Evolutionary conservation across 148 eudicot genomes (phyloP).

Genomic region (Spergularia bocconei): DNA sequence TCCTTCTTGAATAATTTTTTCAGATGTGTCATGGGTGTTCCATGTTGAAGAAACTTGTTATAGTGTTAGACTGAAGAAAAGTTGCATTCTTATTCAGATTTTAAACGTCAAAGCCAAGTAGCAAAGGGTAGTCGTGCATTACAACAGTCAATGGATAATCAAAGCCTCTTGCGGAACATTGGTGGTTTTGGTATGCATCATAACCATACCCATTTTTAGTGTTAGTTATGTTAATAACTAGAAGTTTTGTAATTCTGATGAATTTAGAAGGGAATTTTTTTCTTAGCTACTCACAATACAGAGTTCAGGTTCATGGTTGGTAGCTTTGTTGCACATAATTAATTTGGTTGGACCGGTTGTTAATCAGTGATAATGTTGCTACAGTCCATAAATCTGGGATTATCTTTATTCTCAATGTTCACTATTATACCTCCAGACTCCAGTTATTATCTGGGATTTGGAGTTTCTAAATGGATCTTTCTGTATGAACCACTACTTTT

Average conservation of each 20-base stretch:
- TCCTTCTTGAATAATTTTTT: not conserved
- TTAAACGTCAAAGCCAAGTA: not conserved
- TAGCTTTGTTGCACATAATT: not conserved
- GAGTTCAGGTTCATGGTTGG: not conserved
- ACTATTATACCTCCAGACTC: not conserved
- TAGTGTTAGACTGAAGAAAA: not conserved
- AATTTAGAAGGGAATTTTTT: not conserved
- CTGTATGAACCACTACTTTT: not conserved
- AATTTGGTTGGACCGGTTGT: not conserved
- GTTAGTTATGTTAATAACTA: not conserved
- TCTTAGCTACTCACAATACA: not conserved
- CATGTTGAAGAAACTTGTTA: not conserved
- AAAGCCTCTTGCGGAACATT: not conserved
- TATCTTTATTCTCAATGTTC: not conserved
- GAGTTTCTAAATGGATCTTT: not conserved
- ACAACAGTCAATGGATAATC: not conserved
- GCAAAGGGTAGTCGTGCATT: not conserved
- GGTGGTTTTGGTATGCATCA: not conserved
- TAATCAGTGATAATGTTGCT: not conserved
- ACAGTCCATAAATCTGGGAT: not conserved
- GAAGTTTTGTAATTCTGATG: not conserved
- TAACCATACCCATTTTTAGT: not conserved
- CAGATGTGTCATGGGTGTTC: not conserved
- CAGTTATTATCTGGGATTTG: not conserved
- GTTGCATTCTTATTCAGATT: not conserved